Evolutionary conservation across 1,284 basidiomycete genomes (phyloP).

Genomic region (Marasmius sp.): DNA sequence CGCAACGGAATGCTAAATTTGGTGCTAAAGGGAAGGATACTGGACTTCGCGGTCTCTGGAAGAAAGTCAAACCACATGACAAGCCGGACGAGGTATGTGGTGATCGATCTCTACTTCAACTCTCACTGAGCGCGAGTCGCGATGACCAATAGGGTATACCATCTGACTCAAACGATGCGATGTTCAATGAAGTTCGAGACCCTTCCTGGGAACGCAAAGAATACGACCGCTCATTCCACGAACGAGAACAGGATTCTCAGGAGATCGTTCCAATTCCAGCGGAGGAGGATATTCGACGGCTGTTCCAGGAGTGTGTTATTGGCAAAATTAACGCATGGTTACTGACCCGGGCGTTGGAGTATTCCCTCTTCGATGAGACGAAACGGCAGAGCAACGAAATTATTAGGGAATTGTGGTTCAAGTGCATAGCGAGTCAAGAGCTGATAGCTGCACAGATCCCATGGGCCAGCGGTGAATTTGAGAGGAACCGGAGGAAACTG

Average conservation of each 20-base stretch:
- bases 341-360: conserved; percentile 62
- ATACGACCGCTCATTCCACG: too few species aligned
- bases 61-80: conserved; percentile 62
- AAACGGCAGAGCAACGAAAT: conserved; percentile 34
- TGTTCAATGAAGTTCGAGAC: too few species aligned
- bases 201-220: too few species aligned
- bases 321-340: conserved; percentile 70
- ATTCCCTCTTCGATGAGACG: conserved; percentile 56
- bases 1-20: neutral
- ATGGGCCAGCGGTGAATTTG: conserved; percentile 77
- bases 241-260: conserved; percentile 43
- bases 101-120: neutral
- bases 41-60: conserved; percentile 67
- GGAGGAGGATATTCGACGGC: conserved; percentile 74
- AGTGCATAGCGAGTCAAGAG: conserved; percentile 74
- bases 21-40: conserved; percentile 32
- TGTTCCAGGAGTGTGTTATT: conserved; percentile 79
- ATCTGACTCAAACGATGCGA: conserved; percentile 70
- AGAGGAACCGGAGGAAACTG: conserved; percentile 38
- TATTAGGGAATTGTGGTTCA: conserved; percentile 74
- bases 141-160: conserved; percentile 51
- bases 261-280: conserved; percentile 66
- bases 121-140: neutral
- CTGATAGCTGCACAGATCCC: too few species aligned
- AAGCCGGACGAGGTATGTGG: conserved; percentile 63